A percentile compares a stretch with the other conserved stretches of the same genome.
These are phyloP conservation scores for Saccharomyces paradoxus DNA, from an alignment of 805 yeast species.

Conservation along the genomic window DNA sequence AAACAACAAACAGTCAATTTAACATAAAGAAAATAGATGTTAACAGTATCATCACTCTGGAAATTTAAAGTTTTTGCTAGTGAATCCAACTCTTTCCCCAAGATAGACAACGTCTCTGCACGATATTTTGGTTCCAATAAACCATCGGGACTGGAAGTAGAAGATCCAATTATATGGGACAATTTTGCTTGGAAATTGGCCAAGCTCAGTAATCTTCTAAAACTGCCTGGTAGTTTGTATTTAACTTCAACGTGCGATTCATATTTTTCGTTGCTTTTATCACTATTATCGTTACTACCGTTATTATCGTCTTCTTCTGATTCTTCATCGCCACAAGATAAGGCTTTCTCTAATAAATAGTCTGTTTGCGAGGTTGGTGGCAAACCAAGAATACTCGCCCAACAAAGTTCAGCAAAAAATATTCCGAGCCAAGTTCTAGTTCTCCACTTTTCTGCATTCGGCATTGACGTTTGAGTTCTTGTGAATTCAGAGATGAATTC, in stretches of 20 bases:
- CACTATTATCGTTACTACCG: background rate
- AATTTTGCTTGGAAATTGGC: constrained; percentile 79
- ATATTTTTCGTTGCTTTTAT: background rate
- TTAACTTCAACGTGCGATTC: background rate
- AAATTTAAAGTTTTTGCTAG: constrained; percentile 58
- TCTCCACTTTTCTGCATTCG: constrained; percentile 90
- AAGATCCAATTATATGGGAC: constrained; percentile 78
- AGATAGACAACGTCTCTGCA: constrained; percentile 67
- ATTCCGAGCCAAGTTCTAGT: constrained; percentile 88
- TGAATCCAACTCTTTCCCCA: constrained; percentile 71
- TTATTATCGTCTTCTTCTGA: constrained; percentile 1
- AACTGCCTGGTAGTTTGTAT: constrained; percentile 49
- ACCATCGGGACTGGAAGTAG: constrained; percentile 82
- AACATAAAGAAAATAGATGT: constrained; percentile 70
- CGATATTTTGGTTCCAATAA: constrained; percentile 75
- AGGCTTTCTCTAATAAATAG: constrained; percentile 69
- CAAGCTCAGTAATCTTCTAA: constrained; percentile 62
- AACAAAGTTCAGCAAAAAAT: constrained; percentile 80
- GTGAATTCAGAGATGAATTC: constrained; percentile 86
- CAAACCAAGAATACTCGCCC: constrained; percentile 80
- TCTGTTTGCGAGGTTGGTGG: constrained; percentile 85
- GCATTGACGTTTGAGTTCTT: constrained; percentile 78
- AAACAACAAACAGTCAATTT: constrained; percentile 77
- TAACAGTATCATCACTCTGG: constrained; percentile 57
- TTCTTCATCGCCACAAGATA: constrained; percentile 43